phyloP scores from a whole-genome alignment of 1,139 yeast genomes.

The Geotrichum restrictum region DNA sequence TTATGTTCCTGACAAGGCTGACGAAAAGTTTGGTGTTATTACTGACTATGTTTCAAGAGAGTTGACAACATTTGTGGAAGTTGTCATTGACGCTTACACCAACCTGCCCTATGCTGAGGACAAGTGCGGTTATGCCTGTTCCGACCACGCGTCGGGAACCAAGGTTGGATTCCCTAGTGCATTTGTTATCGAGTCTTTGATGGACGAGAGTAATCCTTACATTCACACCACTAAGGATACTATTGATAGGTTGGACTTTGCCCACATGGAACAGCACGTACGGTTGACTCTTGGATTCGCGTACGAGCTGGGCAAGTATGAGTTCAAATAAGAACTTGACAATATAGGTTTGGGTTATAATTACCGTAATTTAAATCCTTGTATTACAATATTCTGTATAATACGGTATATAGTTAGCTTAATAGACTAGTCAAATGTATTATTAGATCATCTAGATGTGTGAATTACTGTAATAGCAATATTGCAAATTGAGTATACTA shows the following conservation, averaged over 20 bases:
- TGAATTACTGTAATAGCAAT: too few relatives aligned
- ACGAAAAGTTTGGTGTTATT: slow-evolving; percentile 51
- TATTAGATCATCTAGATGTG: too few relatives aligned
- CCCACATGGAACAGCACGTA: slow-evolving; percentile 74
- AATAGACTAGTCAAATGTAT: too few relatives aligned
- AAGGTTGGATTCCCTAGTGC: slow-evolving; percentile 82
- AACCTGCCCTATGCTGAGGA: slow-evolving; percentile 68
- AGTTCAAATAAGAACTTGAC: slow-evolving; percentile 23
- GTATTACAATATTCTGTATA: too few relatives aligned
- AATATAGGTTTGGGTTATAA: too few relatives aligned
- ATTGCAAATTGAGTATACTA: too few relatives aligned
- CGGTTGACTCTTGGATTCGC: slow-evolving; percentile 69
- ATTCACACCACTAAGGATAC: slow-evolving; percentile 81
- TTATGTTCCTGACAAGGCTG: slow-evolving; percentile 62
- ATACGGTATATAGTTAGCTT: too few relatives aligned
- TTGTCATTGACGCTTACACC: slow-evolving; percentile 14
- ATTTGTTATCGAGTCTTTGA: slow-evolving; percentile 73
- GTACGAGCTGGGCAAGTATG: slow-evolving; percentile 55
- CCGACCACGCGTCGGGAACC: slow-evolving; percentile 86
- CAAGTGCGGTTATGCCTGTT: slow-evolving; percentile 85
- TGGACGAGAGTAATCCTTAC: slow-evolving; percentile 59
- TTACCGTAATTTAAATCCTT: too few relatives aligned
- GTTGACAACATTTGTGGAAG: slow-evolving; percentile 16
- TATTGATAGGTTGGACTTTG: slow-evolving; percentile 69
- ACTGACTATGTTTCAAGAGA: slow-evolving; percentile 48